Percentiles rank a stretch among this genome's conserved stretches.
These are phyloP conservation scores for Nadsonia starkeyi-henricii DNA, from an alignment of 1,139 yeast species.

Conservation along the genomic window DNA sequence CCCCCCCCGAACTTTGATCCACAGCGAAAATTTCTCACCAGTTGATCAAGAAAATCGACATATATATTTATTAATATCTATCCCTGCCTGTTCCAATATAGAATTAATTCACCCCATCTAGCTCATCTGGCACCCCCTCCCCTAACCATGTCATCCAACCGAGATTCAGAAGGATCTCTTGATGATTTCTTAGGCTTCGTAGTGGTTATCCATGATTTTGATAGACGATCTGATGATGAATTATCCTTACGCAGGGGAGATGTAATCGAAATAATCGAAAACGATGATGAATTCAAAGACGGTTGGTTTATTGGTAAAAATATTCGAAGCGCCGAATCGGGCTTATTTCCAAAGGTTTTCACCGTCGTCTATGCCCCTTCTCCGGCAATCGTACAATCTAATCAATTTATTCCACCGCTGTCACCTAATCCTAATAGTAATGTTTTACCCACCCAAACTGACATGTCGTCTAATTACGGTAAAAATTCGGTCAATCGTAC, in stretches of 20 bases:
- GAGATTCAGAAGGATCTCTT: conserved; percentile 5
- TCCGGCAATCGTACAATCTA: conserved; percentile 3
- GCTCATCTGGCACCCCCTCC: neutral
- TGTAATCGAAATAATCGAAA: conserved; percentile 74
- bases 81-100: neutral
- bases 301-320: conserved; percentile 93
- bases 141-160: neutral
- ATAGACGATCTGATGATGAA: conserved; percentile 82
- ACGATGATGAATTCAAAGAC: conserved; percentile 85
- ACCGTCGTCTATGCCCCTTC: conserved; percentile 22
- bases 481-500: conserved; percentile 38
- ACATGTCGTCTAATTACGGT: conserved; percentile 21
- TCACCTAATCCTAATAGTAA: conserved; percentile 3
- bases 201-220: conserved; percentile 69
- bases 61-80: neutral
- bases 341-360: conserved; percentile 80
- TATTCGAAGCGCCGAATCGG: conserved; percentile 53
- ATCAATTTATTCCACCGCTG: neutral
- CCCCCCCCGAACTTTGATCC: too few species aligned
- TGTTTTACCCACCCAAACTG: conserved; percentile 22
- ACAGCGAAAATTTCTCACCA: too few species aligned
- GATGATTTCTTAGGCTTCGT: conserved; percentile 17
- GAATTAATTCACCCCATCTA: neutral
- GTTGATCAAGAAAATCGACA: neutral
- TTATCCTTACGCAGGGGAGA: conserved; percentile 70